phyloP scores from a whole-genome alignment of 1,284 basidiomycete species.

The Ceratobasidium sp. region DNA sequence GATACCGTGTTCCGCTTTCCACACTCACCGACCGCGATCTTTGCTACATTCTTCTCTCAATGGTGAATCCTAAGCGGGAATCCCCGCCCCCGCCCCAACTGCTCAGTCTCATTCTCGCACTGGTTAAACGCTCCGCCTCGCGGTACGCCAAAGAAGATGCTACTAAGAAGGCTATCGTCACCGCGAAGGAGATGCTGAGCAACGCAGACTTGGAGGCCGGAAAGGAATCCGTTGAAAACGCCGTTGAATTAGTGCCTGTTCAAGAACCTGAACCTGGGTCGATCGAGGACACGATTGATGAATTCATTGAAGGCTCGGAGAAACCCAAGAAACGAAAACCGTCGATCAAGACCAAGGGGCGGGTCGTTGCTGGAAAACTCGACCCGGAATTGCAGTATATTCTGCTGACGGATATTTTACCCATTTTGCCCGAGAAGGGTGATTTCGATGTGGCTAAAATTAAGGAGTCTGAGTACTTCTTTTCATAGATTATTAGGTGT shows the following conservation, averaged over 20 bases:
- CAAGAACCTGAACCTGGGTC: slow-evolving; percentile 47
- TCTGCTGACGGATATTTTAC: slow-evolving; percentile 75
- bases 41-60: slow-evolving; percentile 33
- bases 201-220: slow-evolving; percentile 40
- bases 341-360: not conserved
- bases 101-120: slow-evolving; percentile 18
- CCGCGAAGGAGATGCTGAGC: slow-evolving; percentile 38
- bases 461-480: slow-evolving; percentile 85
- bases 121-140: slow-evolving; percentile 14
- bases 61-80: not conserved
- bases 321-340: slow-evolving; percentile 42
- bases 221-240: slow-evolving; percentile 28
- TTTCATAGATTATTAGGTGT: slow-evolving; percentile 61
- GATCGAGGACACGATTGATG: slow-evolving; percentile 45
- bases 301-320: slow-evolving; percentile 32
- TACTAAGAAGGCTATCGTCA: slow-evolving; percentile 12
- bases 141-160: slow-evolving; percentile 14
- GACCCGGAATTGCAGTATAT: slow-evolving; percentile 61
- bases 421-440: slow-evolving; percentile 84
- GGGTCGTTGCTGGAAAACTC: slow-evolving; percentile 42
- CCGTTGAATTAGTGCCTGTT: slow-evolving; percentile 43
- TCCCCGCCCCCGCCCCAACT: slow-evolving; percentile 51
- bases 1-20: slow-evolving; percentile 73
- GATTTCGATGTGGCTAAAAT: slow-evolving; percentile 86
- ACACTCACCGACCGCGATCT: slow-evolving; percentile 53